phyloP scores from a whole-genome alignment of 345 rosid species.

The Pugionium dolabratum region DNA sequence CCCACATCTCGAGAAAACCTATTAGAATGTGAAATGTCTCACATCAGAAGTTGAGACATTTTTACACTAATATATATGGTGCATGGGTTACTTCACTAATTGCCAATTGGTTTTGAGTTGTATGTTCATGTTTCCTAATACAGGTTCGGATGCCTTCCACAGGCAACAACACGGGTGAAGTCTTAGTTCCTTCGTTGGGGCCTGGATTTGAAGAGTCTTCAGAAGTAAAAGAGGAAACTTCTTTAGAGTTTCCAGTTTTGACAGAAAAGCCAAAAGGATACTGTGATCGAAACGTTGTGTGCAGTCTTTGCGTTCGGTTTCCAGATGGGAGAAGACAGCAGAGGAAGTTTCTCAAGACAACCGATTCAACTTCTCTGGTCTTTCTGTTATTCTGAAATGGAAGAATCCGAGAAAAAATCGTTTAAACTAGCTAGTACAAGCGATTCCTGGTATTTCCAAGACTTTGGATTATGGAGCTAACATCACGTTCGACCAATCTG shows the following conservation, averaged over 20 bases:
- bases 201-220: neutral
- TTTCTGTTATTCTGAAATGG: constrained; percentile 61
- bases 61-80: too few relatives aligned
- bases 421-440: constrained; percentile 66
- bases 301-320: constrained; percentile 80
- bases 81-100: too few relatives aligned
- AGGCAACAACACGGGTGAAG: neutral
- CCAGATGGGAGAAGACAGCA: constrained; percentile 84
- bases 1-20: too few relatives aligned
- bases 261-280: constrained; percentile 69
- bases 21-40: too few relatives aligned
- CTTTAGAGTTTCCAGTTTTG: constrained; percentile 51
- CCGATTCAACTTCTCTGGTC: constrained; percentile 84
- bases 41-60: too few relatives aligned
- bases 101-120: too few relatives aligned
- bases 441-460: constrained; percentile 76
- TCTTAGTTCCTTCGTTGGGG: neutral
- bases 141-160: neutral
- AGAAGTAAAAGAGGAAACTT: neutral
- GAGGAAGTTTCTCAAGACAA: constrained; percentile 66
- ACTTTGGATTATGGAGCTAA: constrained; percentile 54
- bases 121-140: too few relatives aligned
- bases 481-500: constrained; percentile 60
- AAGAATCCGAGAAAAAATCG: constrained; percentile 47
- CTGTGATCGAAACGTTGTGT: constrained; percentile 56